phyloP scores from a whole-genome alignment of 2,329 filamentous ascomycete species.

The Acephala macrosclerotiorum region DNA sequence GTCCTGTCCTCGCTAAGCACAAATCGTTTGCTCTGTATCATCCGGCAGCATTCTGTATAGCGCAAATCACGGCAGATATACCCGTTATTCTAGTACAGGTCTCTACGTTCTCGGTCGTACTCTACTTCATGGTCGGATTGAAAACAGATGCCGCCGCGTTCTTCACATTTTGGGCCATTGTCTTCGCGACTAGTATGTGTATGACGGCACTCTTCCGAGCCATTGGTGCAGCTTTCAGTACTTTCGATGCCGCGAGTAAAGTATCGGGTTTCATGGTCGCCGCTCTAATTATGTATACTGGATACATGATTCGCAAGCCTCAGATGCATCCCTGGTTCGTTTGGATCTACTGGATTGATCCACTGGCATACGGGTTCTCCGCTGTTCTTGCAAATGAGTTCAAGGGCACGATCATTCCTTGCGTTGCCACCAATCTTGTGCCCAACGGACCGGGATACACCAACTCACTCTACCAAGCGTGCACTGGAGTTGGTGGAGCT shows the following conservation, averaged over 20 bases:
- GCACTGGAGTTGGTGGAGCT: constrained; percentile 65
- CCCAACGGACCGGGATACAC: constrained; percentile 57
- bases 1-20: constrained; percentile 66
- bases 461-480: constrained; percentile 54
- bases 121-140: constrained; percentile 71
- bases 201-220: constrained; percentile 67
- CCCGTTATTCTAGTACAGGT: constrained; percentile 66
- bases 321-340: constrained; percentile 58
- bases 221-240: constrained; percentile 61
- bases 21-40: constrained; percentile 64
- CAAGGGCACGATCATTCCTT: constrained; percentile 61
- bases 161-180: constrained; percentile 67
- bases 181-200: constrained; percentile 59
- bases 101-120: constrained; percentile 60
- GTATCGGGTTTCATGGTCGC: constrained; percentile 58
- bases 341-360: constrained; percentile 55
- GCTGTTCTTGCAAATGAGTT: constrained; percentile 76
- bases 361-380: constrained; percentile 74
- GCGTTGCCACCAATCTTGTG: constrained; percentile 56
- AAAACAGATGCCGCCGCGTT: constrained; percentile 59
- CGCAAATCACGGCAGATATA: constrained; percentile 61
- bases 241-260: constrained; percentile 67
- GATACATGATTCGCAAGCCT: constrained; percentile 67
- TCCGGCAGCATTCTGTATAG: constrained; percentile 65
- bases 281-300: constrained; percentile 66